phyloP scores from a whole-genome alignment of 179 eudicot species.

The Carnegiea gigantea region DNA sequence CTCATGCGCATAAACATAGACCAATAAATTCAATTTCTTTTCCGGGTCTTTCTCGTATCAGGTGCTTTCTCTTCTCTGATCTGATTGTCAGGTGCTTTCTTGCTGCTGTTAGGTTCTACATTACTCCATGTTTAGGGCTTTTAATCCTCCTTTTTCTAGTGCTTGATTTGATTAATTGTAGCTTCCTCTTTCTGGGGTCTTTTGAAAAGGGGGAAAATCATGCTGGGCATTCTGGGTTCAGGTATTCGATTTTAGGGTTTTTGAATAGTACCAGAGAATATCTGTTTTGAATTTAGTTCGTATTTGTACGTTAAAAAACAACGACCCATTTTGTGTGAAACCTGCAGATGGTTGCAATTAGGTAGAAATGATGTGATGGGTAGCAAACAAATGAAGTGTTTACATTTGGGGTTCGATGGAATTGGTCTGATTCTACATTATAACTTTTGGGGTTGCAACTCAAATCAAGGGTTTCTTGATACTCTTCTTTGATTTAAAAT shows the following conservation, averaged over 20 bases:
- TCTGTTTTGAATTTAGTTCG: not conserved
- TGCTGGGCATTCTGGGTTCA: constrained; percentile 11
- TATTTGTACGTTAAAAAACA: not conserved
- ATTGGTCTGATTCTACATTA: not conserved
- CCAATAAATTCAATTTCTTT: not conserved
- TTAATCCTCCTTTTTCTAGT: not conserved
- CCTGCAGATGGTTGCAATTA: constrained; percentile 2
- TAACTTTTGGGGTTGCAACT: not conserved
- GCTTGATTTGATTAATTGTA: not conserved
- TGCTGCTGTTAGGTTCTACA: not conserved
- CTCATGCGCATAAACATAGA: not conserved
- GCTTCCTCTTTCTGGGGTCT: not conserved
- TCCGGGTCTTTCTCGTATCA: not conserved
- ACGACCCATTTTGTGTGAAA: not conserved
- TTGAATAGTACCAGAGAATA: not conserved
- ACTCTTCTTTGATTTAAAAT: not conserved
- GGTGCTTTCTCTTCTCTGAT: constrained; percentile 15
- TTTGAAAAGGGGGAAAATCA: not conserved
- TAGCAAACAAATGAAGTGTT: not conserved
- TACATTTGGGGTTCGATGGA: constrained; percentile 3
- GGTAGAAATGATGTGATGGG: constrained; percentile 5
- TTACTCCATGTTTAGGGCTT: constrained; percentile 3
- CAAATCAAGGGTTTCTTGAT: constrained; percentile 6
- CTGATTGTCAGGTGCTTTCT: not conserved
- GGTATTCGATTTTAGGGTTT: not conserved